phyloP scores from a whole-genome alignment of 73 alveolate genomes.

The Paramecium pentaurelia region DNA sequence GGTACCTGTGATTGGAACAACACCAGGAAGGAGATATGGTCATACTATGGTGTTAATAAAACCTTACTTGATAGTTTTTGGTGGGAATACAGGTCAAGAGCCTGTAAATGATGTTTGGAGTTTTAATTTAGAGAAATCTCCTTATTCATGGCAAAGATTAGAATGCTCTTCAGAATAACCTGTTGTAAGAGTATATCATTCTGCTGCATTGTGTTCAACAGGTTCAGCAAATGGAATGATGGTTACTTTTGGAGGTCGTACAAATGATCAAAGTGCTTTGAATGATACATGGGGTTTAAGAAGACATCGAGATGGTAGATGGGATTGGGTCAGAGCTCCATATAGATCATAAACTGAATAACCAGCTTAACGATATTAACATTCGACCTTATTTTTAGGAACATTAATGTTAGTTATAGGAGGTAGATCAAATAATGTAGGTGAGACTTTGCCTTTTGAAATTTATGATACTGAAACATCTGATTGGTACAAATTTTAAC shows the following conservation, averaged over 20 bases:
- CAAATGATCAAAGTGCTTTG: conserved; percentile 81
- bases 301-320: conserved; percentile 97
- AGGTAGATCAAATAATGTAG: conserved; percentile 88
- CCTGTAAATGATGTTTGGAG: conserved; percentile 94
- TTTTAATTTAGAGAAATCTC: conserved; percentile 86
- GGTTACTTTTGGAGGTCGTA: conserved; percentile 96
- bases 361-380: conserved; percentile 79
- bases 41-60: conserved; percentile 93
- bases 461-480: conserved; percentile 97
- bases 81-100: conserved; percentile 96
- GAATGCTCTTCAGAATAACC: conserved; percentile 87
- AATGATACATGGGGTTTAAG: conserved; percentile 99
- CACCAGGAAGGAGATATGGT: conserved; percentile 99
- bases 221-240: conserved; percentile 98
- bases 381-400: conserved; percentile 89
- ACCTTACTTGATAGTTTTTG: conserved; percentile 93
- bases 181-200: conserved; percentile 93
- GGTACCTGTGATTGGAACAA: conserved; percentile 97
- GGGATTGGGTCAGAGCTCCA: conserved; percentile 99
- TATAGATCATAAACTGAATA: conserved; percentile 72
- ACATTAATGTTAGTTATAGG: conserved; percentile 92
- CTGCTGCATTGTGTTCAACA: conserved; percentile 93
- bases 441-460: conserved; percentile 91
- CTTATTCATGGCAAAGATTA: conserved; percentile 86
- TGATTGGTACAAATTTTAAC: conserved; percentile 87